Evolutionary conservation across 2,329 filamentous ascomycete genomes (phyloP), one percentile per base, ranked within the genome.

Genomic region (Colletotrichum zoysiae): DNA sequence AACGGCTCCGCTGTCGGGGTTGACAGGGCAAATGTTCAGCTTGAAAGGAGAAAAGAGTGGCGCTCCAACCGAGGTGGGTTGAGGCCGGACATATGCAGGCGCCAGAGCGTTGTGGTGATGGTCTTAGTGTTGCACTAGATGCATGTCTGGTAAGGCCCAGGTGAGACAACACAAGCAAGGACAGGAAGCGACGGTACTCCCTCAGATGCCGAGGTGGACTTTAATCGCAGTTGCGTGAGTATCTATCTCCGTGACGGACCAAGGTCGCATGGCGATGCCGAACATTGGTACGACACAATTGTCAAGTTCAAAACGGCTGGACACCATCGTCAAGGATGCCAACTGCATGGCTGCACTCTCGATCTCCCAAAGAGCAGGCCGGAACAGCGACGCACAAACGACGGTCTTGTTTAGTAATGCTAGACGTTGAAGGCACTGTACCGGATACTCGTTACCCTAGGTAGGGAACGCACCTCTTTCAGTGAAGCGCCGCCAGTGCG

Each of bases 41-140:
- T 33, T 14, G 35, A 38, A 35, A 6, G 23, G 35, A 38, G 44
- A 64, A 68, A 63, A 53, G 20, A 46, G 20, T 33, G 44, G 46
- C 38, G 30, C 38, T 51, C 59, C 40, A 33, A 26, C 46, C 33
- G 16, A 40, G 58, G 42, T 30, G 26, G 33, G 56, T 30, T 46
- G 59, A 23, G 18, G 55, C 40, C 65, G 59, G 60, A 65, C 53
- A 70, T 38, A 60, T 56, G 26, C 23, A 59, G 23, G 46, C 59
- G 70, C 70, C 64, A 72, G 60, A 69, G 42, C 53, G 48, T 65
- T 70, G 42, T 26, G 59, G 56, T 26, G 59, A 50, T 30, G 38
- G 16, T 26, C n/a, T 14, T 57, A 44, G 59, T 61, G 46, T 56
- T 57, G 66, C 60, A 44, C 60, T 70, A n/a, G 64, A 44, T 30